Evolutionary conservation across 2,329 filamentous ascomycete species (phyloP), one percentile per base, ranked within the genome.

Genomic region (Monilinia aucupariae): DNA sequence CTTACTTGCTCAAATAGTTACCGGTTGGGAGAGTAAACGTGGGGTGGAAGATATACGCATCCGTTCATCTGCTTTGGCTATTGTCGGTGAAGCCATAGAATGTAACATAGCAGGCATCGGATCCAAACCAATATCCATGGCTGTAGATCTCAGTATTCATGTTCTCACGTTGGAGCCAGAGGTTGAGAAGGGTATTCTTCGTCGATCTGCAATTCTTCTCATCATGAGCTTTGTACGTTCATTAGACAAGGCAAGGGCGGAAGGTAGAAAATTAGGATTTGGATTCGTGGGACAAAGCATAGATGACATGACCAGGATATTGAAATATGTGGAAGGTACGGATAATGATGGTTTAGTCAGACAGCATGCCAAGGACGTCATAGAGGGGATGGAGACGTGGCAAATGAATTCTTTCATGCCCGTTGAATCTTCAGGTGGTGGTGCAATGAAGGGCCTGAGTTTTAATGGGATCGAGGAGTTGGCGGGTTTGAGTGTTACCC

Each of bases 31-130:
- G 67, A 81, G 85, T 65, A 85, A 84, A 62, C 77, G 80, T 20
- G 87, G 86, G 0, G 80, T 81, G 64, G 88, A 91, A 72, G 88
- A 91, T 70, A 78, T 90, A 15, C 81, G 89, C 4, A 82, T 92
- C 68, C 83, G 89, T 0, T 77, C 87, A 17, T 90, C 88, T 27
- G 85, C 88, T 4, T 73, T 92, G 8, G 88, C 86, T 5, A 81
- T 91, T 53, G 78, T 91, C 50, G 82, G 82, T 0, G 76, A 76
- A 1, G 79, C 80, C 0, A 74, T 90, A 32, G 86, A 90, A 71
- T 82, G 79, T 1, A 86, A 85, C 67, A 76, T 87, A 4, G 75
- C 76, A 1, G 85, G 84, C 0, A 74, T 87, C 32, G 82, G 83
- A 1, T 72, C 83, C 0, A 72, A 76, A 8, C 69, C 85, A 20